Percentiles rank a stretch among this genome's conserved stretches.
Evolutionary conservation across 1,284 basidiomycete species (phyloP).

Genomic region (Psilocybe mexicana): DNA sequence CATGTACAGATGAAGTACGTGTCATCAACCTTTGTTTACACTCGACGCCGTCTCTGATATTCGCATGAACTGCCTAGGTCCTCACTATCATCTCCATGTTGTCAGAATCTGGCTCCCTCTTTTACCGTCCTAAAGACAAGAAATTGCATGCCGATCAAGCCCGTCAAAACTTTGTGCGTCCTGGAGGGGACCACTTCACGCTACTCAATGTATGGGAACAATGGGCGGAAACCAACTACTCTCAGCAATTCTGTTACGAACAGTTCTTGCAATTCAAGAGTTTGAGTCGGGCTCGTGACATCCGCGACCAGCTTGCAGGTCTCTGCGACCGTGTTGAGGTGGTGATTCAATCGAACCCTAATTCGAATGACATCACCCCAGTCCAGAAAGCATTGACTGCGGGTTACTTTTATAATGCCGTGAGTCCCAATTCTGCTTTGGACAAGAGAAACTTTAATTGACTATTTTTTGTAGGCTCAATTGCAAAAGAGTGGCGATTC

Average conservation of each 20-base stretch:
- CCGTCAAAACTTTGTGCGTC: constrained; percentile 91
- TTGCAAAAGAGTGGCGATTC: constrained; percentile 91
- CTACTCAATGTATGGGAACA: constrained; percentile 97
- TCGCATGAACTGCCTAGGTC: constrained; percentile 48
- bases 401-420: constrained; percentile 97
- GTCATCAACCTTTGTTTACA: constrained; percentile 18
- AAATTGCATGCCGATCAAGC: constrained; percentile 95
- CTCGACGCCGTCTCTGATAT: constrained; percentile 2
- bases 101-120: constrained; percentile 91
- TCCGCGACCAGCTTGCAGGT: constrained; percentile 92
- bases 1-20: constrained; percentile 92
- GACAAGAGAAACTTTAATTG: background rate
- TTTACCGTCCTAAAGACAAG: constrained; percentile 98
- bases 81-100: constrained; percentile 98
- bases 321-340: constrained; percentile 98
- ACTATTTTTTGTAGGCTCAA: constrained; percentile 58
- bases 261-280: constrained; percentile 99
- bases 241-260: constrained; percentile 93
- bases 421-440: constrained; percentile 36
- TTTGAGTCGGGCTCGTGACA: constrained; percentile 90
- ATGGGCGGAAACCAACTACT: constrained; percentile 97
- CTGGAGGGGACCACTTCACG: constrained; percentile 98
- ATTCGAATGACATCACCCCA: constrained; percentile 88
- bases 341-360: constrained; percentile 83
- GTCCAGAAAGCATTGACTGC: constrained; percentile 94